A percentile compares a stretch with the other conserved stretches of the same genome.
These are phyloP conservation scores for Coemansia sp. DNA, from an alignment of 192 early-diverging fungal species.

Conservation along the genomic window DNA sequence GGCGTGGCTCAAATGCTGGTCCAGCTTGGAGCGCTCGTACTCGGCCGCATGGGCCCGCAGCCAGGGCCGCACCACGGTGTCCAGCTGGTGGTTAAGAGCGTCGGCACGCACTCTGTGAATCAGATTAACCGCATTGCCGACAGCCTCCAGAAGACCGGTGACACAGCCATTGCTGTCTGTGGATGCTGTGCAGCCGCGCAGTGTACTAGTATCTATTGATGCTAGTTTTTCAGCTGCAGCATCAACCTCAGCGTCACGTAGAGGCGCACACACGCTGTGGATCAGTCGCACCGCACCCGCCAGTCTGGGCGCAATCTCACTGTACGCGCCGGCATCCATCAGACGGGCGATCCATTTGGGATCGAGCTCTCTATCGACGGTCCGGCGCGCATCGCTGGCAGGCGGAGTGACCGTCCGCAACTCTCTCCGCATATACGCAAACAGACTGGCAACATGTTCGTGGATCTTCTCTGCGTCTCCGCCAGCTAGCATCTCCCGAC, in stretches of 20 bases:
- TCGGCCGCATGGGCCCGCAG: slow-evolving; percentile 34
- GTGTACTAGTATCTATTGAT: background rate
- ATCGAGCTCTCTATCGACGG: slow-evolving; percentile 39
- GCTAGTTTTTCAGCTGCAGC: slow-evolving; percentile 4
- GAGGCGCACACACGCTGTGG: slow-evolving; percentile 37
- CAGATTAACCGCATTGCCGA: slow-evolving; percentile 19
- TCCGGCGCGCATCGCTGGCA: background rate
- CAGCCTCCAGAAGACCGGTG: slow-evolving; percentile 14
- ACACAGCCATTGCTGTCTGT: slow-evolving; percentile 2
- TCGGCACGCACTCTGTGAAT: slow-evolving; percentile 34
- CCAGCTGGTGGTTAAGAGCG: slow-evolving; percentile 43
- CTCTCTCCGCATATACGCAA: slow-evolving; percentile 30
- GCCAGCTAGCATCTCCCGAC: slow-evolving; percentile 17
- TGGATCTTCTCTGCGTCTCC: slow-evolving; percentile 1
- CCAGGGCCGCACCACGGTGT: slow-evolving; percentile 43
- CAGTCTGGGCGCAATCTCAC: slow-evolving; percentile 24
- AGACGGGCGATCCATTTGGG: slow-evolving; percentile 26
- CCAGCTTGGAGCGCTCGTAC: slow-evolving; percentile 36
- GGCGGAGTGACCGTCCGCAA: slow-evolving; percentile 31
- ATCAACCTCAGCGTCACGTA: slow-evolving; percentile 20
- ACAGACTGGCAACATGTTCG: slow-evolving; percentile 20
- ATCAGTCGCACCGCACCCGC: slow-evolving; percentile 17
- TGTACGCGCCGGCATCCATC: slow-evolving; percentile 11
- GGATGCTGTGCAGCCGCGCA: background rate
- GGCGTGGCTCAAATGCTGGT: slow-evolving; percentile 10